phyloP scores from a whole-genome alignment of 2,329 filamentous ascomycete species.

The Fusarium avenaceum region DNA sequence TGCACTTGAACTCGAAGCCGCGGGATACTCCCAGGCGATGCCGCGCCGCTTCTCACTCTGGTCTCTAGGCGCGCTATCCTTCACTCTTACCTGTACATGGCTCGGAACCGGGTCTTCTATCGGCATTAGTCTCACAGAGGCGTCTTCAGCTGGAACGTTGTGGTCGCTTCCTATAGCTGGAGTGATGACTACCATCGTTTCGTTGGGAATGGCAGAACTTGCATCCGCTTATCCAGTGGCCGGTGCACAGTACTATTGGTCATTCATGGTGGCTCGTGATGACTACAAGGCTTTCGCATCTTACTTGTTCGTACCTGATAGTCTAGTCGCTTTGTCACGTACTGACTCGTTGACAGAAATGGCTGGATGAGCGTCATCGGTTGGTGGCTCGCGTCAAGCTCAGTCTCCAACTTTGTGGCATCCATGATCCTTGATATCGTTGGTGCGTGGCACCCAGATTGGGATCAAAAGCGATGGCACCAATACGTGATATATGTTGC shows the following conservation, averaged over 20 bases:
- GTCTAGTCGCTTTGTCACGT: accelerated
- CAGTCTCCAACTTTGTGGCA: constrained; percentile 43
- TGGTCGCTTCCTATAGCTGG: constrained; percentile 49
- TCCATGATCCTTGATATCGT: constrained; percentile 43
- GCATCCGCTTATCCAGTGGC: constrained; percentile 48
- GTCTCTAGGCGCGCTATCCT: constrained; percentile 48
- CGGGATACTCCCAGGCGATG: constrained; percentile 51
- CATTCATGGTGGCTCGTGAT: constrained; percentile 42
- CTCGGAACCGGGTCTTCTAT: constrained; percentile 50
- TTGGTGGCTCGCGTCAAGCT: constrained; percentile 42
- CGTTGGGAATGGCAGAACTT: constrained; percentile 48
- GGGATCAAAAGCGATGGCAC: constrained; percentile 71
- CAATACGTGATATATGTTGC: constrained; percentile 77
- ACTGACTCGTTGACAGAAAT: constrained; percentile 1
- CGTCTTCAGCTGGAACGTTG: constrained; percentile 45
- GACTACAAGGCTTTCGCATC: constrained; percentile 47
- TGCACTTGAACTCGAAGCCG: constrained; percentile 51
- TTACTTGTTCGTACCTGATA: constrained; percentile 28
- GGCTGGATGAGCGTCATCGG: constrained; percentile 42
- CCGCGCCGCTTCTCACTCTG: constrained; percentile 50
- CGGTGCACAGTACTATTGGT: constrained; percentile 50
- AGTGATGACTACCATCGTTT: constrained; percentile 47
- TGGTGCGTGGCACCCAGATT: constrained; percentile 59
- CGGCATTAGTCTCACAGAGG: constrained; percentile 48
- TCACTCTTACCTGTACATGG: constrained; percentile 52